These are phyloP conservation scores for Rosa lucieae DNA, from an alignment of 306 rosid species.

Conservation along the genomic window DNA sequence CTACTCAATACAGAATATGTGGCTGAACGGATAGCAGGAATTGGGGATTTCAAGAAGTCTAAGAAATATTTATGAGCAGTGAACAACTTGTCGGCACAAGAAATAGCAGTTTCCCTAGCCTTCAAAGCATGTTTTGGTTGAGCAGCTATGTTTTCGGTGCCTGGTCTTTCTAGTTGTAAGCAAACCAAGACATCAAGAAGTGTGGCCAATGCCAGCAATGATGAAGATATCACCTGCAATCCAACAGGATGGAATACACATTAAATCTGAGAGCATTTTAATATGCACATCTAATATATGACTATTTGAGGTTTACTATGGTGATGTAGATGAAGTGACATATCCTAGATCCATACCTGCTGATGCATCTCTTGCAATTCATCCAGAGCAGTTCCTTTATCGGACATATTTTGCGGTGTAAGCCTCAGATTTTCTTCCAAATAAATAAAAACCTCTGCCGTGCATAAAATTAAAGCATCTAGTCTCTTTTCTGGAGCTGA, in stretches of 20 bases:
- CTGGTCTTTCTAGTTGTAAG: constrained; percentile 49
- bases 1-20: constrained; percentile 73
- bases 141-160: constrained; percentile 48
- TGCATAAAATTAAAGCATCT: constrained; percentile 81
- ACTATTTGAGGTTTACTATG: not conserved
- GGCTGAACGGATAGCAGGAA: constrained; percentile 78
- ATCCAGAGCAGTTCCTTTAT: constrained; percentile 75
- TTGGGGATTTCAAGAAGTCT: constrained; percentile 69
- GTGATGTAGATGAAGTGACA: constrained; percentile 7
- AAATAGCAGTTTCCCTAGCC: constrained; percentile 69
- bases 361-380: constrained; percentile 92
- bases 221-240: constrained; percentile 81
- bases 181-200: constrained; percentile 80
- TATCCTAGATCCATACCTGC: constrained; percentile 49
- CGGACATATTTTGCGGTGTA: constrained; percentile 78
- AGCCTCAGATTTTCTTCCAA: constrained; percentile 90
- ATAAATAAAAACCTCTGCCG: constrained; percentile 71
- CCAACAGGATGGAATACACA: constrained; percentile 29
- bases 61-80: constrained; percentile 64
- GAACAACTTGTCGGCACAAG: constrained; percentile 78
- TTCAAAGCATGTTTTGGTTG: constrained; percentile 76
- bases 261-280: not conserved
- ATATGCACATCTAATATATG: not conserved
- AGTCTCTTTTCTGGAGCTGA: constrained; percentile 88
- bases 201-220: constrained; percentile 84